Evolutionary conservation across 768 basidiomycete genomes (phyloP), one percentile per base, ranked within the genome.

Genomic region (Pisolithus tinctorius): DNA sequence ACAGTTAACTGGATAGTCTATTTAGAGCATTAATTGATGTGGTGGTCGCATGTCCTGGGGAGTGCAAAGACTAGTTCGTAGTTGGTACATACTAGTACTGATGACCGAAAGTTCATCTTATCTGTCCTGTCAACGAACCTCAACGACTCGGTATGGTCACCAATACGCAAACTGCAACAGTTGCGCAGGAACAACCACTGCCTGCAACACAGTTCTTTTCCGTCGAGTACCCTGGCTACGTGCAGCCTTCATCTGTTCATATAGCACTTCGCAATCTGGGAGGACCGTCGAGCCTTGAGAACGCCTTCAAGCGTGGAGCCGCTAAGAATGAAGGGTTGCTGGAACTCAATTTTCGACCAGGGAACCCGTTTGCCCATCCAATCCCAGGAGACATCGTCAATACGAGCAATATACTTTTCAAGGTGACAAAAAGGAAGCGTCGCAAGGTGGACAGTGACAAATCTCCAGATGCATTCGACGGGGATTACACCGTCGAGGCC

Each of bases 141-240:
- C 36, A 13, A 14, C 9, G 25, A 13, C 30, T 39, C 26, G 25
- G n/a, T 20, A 45, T 23, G 39, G 45, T 37, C 47, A 55, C 48
- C 20, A 34, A 52, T n/a, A 41, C n/a, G 31, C 56, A 56, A 2
- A 34, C 55, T 3, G 52, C 59, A 9, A 45, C 53, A n/a, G 55
- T 62, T 36, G 77, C 76, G 0, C 69, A 66, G 14, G 67, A 72
- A 37, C 66, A 48, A 17, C 69, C 76, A 2, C 70, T 91, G 2
- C 80, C 84, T 20, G 71, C 77, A 31, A 71, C 74, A 5, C 73
- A 80, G 29, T 87, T 84, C 63, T 87, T 86, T 62, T 86, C 90
- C 4, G 74, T 95, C 54, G 93, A 96, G 66, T 95, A 93, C 70
- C 93, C 93, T 6, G 93, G 93, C 54, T 90, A 91, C 57, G 83